Conservation (phyloP, 768 basidiomycete genomes). For the Epithele typhae region DNA sequence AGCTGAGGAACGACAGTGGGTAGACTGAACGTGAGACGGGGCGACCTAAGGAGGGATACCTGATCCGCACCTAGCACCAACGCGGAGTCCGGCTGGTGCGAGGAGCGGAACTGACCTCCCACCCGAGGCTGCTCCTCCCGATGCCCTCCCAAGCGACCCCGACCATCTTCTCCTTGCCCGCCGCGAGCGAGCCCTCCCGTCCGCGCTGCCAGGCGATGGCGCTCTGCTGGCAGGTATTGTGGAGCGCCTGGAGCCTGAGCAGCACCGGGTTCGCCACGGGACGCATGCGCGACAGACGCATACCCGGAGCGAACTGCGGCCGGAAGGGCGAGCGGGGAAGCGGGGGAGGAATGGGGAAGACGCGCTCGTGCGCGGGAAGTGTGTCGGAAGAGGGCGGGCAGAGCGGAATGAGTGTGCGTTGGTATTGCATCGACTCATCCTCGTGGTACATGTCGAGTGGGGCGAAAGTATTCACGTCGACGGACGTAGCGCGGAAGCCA, state of each 20-base stretch:
- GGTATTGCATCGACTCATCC: slow-evolving; percentile 2
- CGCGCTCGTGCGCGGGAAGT: slow-evolving; percentile 23
- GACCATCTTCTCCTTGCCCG: slow-evolving; percentile 54
- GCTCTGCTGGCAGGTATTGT: slow-evolving; percentile 39
- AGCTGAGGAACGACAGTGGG: no score
- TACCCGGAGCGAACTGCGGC: slow-evolving; percentile 20
- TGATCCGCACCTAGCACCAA: no score
- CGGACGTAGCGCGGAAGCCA: slow-evolving; percentile 39
- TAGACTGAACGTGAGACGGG: no score
- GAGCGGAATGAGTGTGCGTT: slow-evolving; percentile 19
- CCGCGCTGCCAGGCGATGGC: slow-evolving; percentile 32
- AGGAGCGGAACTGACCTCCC: no score
- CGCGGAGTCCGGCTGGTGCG: no score
- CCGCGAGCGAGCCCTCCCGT: slow-evolving; percentile 46
- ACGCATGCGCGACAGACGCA: slow-evolving; percentile 43
- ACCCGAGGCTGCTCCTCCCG: slow-evolving; percentile 47
- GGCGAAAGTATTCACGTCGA: slow-evolving; percentile 42
- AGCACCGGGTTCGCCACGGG: slow-evolving; percentile 58
- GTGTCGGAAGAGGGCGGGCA: slow-evolving; percentile 25
- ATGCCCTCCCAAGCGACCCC: slow-evolving; percentile 58
- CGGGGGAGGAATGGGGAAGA: slow-evolving; percentile 31
- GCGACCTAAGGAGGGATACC: no score
- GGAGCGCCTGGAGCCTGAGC: slow-evolving; percentile 56
- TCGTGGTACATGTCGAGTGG: slow-evolving; percentile 4
- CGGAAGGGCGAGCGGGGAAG: slow-evolving; percentile 39